Evolutionary conservation across 2,329 filamentous ascomycete species (phyloP).

Genomic region (Colletotrichum siamense): DNA sequence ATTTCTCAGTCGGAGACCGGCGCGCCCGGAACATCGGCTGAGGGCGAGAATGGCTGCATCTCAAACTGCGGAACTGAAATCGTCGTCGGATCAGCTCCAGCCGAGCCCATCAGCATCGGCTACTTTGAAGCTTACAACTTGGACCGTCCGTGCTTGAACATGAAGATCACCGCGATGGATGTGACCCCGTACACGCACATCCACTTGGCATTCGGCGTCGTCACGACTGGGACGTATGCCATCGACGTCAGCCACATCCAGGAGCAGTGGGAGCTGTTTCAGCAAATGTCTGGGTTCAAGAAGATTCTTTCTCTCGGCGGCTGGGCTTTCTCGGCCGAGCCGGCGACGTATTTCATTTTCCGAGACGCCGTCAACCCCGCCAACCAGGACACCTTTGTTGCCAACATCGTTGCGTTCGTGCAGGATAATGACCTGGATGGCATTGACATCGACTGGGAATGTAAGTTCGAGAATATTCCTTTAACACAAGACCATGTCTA

Average conservation of each 20-base stretch:
- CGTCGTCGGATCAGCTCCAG: slow-evolving; percentile 21
- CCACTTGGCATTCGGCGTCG: slow-evolving; percentile 38
- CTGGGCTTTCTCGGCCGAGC: slow-evolving; percentile 46
- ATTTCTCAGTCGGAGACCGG: slow-evolving; percentile 17
- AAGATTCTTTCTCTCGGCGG: slow-evolving; percentile 47
- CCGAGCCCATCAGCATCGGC: slow-evolving; percentile 23
- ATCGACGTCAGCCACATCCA: not conserved
- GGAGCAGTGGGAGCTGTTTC: slow-evolving; percentile 35
- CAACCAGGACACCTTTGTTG: slow-evolving; percentile 42
- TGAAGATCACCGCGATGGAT: slow-evolving; percentile 27
- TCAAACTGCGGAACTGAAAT: slow-evolving; percentile 39
- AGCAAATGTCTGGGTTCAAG: slow-evolving; percentile 31
- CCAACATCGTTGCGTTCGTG: slow-evolving; percentile 43
- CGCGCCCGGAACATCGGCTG: slow-evolving; percentile 23
- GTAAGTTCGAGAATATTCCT: too few relatives aligned
- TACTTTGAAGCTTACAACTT: slow-evolving; percentile 41
- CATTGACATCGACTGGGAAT: slow-evolving; percentile 50
- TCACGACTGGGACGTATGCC: not conserved
- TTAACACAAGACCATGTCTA: too few relatives aligned
- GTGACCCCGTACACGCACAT: slow-evolving; percentile 31
- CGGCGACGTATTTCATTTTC: slow-evolving; percentile 40
- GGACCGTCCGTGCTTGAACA: slow-evolving; percentile 34
- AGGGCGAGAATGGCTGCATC: slow-evolving; percentile 31
- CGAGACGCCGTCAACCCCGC: slow-evolving; percentile 27
- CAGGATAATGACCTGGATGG: slow-evolving; percentile 46